Percentiles rank a stretch among this genome's conserved stretches.
Evolutionary conservation across 805 yeast species (phyloP).

Genomic region (Kodamaea nitidulidarum): DNA sequence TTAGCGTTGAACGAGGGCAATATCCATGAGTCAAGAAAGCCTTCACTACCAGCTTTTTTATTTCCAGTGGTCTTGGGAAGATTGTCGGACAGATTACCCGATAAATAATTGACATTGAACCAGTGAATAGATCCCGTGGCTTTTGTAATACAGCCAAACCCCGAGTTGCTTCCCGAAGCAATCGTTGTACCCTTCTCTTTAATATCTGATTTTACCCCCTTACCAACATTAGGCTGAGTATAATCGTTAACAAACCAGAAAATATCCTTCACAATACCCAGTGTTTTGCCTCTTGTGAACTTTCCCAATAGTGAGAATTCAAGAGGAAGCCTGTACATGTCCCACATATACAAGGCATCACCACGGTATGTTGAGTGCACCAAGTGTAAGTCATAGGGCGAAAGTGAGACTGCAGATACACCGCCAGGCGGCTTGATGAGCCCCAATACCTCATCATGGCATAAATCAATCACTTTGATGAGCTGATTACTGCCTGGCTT

Average conservation of each 20-base stretch:
- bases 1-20: conserved; percentile 35
- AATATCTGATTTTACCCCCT: background rate
- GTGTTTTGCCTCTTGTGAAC: conserved; percentile 59
- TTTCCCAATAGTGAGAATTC: conserved; percentile 55
- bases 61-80: conserved; percentile 21
- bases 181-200: conserved; percentile 1
- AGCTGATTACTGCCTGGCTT: conserved; percentile 32
- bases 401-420: conserved; percentile 53
- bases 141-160: conserved; percentile 51
- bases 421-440: conserved; percentile 60
- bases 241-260: conserved; percentile 48
- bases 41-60: conserved; percentile 1
- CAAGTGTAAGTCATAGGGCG: conserved; percentile 57
- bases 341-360: conserved; percentile 63
- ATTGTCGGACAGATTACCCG: conserved; percentile 25
- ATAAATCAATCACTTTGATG: conserved; percentile 47
- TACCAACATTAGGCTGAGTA: background rate
- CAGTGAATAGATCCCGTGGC: conserved; percentile 60
- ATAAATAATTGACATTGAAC: conserved; percentile 45
- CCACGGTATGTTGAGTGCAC: conserved; percentile 56
- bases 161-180: conserved; percentile 24
- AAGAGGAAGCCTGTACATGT: conserved; percentile 46
- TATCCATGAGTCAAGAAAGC: conserved; percentile 43
- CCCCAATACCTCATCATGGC: conserved; percentile 33
- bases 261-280: conserved; percentile 48